Percentiles rank a stretch among this genome's conserved stretches.
Conservation (phyloP, 371 early-diverging fungal genomes). For the Batrachochytrium dendrobatidis region DNA sequence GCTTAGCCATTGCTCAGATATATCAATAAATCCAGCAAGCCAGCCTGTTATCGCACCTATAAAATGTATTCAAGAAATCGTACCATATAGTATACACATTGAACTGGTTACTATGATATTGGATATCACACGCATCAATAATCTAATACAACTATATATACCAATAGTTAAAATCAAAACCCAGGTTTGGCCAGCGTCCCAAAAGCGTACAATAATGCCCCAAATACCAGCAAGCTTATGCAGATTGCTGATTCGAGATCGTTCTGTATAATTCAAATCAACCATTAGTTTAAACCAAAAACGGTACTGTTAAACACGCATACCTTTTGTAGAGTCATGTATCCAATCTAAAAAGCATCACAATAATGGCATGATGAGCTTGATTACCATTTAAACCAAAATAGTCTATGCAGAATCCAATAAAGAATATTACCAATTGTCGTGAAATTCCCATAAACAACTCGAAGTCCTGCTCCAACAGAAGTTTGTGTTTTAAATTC, state of each 20-base stretch:
- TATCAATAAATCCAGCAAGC: slow-evolving; percentile 77
- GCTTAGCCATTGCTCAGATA: slow-evolving; percentile 77
- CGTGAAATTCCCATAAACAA: slow-evolving; percentile 54
- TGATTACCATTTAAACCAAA: background rate
- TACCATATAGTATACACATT: too few relatives aligned
- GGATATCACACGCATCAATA: too few relatives aligned
- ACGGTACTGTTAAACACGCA: too few relatives aligned
- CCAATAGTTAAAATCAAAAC: slow-evolving; percentile 61
- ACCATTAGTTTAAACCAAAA: background rate
- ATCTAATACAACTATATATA: slow-evolving; percentile 29
- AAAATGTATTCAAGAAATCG: too few relatives aligned
- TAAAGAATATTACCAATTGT: slow-evolving; percentile 41
- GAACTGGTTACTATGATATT: too few relatives aligned
- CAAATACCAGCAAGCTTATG: slow-evolving; percentile 45
- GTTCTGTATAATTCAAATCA: slow-evolving; percentile 42
- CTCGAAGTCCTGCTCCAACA: slow-evolving; percentile 46
- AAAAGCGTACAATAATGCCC: slow-evolving; percentile 50
- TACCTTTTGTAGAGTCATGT: slow-evolving; percentile 72
- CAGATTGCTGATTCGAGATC: slow-evolving; percentile 57
- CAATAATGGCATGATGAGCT: background rate
- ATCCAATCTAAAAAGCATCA: slow-evolving; percentile 61
- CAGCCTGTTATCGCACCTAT: slow-evolving; percentile 64
- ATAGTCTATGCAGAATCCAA: background rate
- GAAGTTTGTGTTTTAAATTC: slow-evolving; percentile 24
- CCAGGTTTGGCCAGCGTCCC: slow-evolving; percentile 81